Conservation (phyloP, 2,329 filamentous ascomycete species). For the Colletotrichum brevisporum region DNA sequence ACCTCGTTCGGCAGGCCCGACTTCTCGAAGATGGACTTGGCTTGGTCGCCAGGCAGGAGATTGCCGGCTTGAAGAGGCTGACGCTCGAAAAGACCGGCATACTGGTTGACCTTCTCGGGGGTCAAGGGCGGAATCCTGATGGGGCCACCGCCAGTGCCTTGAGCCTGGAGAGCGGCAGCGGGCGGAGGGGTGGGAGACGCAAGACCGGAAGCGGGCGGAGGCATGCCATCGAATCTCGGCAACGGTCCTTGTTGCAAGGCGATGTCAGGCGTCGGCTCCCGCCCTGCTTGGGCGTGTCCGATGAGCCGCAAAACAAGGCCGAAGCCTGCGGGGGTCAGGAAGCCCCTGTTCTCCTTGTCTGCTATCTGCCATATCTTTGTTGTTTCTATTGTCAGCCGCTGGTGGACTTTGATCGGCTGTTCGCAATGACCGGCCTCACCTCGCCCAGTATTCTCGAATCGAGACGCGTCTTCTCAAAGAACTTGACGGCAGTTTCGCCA, state of each 20-base stretch:
- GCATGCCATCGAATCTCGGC: conserved; percentile 89
- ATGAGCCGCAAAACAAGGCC: conserved; percentile 94
- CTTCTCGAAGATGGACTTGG: conserved; percentile 95
- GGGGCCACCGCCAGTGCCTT: conserved; percentile 74
- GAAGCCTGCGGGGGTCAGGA: conserved; percentile 93
- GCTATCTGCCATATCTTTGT: conserved; percentile 97
- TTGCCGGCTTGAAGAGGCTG: conserved; percentile 81
- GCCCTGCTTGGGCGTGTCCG: conserved; percentile 92
- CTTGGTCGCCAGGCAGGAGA: conserved; percentile 85
- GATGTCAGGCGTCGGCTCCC: conserved; percentile 84
- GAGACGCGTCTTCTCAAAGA: conserved; percentile 96
- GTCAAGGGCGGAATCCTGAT: conserved; percentile 91
- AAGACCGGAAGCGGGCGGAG: conserved; percentile 45
- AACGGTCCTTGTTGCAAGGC: conserved; percentile 90
- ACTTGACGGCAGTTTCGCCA: conserved; percentile 94
- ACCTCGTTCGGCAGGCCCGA: conserved; percentile 90
- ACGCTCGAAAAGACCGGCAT: conserved; percentile 90
- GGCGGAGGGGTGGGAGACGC: conserved; percentile 62
- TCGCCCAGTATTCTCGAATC: conserved; percentile 89
- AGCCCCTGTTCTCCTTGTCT: conserved; percentile 94
- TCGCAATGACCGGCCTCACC: conserved; percentile 65
- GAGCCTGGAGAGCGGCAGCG: conserved; percentile 65
- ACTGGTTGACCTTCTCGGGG: conserved; percentile 91
- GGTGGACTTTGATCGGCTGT: not conserved
- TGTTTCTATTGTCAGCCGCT: conserved; percentile 11